Evolutionary conservation across 2,329 filamentous ascomycete genomes (phyloP).

Genomic region (Pyrenophora seminiperda): DNA sequence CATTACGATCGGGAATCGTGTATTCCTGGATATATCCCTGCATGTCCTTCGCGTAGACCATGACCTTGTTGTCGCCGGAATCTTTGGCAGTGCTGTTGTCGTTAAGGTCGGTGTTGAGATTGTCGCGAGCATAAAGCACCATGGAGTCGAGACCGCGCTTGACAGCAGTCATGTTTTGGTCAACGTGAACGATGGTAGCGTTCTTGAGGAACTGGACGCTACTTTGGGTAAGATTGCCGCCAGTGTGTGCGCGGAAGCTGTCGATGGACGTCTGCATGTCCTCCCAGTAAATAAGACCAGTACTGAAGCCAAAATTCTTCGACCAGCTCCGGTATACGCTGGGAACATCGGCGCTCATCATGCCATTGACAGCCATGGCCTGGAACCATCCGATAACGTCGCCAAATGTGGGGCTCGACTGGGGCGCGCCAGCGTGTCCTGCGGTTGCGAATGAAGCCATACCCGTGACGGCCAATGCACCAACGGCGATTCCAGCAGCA

Average conservation of each 20-base stretch:
- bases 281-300: constrained; percentile 82
- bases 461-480: constrained; percentile 75
- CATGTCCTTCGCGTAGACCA: constrained; percentile 72
- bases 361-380: constrained; percentile 91
- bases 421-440: constrained; percentile 58
- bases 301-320: constrained; percentile 93
- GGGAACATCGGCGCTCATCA: constrained; percentile 90
- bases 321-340: constrained; percentile 85
- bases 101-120: constrained; percentile 34
- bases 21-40: constrained; percentile 83
- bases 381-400: constrained; percentile 92
- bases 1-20: constrained; percentile 83
- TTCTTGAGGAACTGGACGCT: constrained; percentile 77
- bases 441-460: constrained; percentile 68
- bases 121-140: constrained; percentile 62
- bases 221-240: constrained; percentile 83
- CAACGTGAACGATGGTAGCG: constrained; percentile 72
- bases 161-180: constrained; percentile 60
- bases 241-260: constrained; percentile 76
- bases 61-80: constrained; percentile 51
- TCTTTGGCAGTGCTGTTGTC: constrained; percentile 49
- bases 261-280: constrained; percentile 82
- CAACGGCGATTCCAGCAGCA: constrained; percentile 83
- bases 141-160: constrained; percentile 58
- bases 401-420: constrained; percentile 80